A percentile compares a stretch with the other conserved stretches of the same genome.
Conservation (phyloP, 192 early-diverging fungal genomes). For the Coemansia sp. region DNA sequence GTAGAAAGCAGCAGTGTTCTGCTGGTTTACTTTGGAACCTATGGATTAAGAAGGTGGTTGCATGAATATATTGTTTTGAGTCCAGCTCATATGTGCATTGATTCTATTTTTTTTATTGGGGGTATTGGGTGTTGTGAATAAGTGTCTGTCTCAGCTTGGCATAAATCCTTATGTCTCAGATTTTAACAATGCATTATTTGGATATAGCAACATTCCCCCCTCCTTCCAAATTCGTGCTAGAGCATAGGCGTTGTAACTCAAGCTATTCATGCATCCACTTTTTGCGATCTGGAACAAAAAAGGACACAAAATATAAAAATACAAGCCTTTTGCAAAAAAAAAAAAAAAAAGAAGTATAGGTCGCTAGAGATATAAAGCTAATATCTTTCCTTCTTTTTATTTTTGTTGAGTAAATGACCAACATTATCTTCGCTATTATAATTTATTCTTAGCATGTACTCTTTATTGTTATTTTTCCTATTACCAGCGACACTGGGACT, state of each 20-base stretch:
- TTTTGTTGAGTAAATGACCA: not conserved
- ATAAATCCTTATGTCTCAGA: not conserved
- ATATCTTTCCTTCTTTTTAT: not conserved
- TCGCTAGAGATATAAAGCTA: not conserved
- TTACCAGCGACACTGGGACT: constrained; percentile 2
- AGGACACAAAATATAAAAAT: not conserved
- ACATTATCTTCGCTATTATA: not conserved
- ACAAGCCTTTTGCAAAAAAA: not conserved
- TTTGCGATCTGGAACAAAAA: not conserved
- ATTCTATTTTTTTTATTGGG: not conserved
- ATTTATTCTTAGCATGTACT: not conserved
- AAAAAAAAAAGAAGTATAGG: not conserved
- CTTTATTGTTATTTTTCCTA: not conserved
- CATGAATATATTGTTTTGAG: not conserved
- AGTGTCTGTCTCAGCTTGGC: not conserved
- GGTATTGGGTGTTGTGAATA: not conserved
- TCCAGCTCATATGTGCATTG: not conserved
- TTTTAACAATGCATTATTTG: not conserved
- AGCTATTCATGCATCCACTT: not conserved
- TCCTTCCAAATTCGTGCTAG: not conserved
- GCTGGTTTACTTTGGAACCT: not conserved
- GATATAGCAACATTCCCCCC: not conserved
- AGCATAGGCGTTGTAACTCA: not conserved
- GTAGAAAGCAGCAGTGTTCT: not conserved
- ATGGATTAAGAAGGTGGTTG: not conserved